phyloP scores from a whole-genome alignment of 2,329 filamentous ascomycete species.

The Cytospora mali region DNA sequence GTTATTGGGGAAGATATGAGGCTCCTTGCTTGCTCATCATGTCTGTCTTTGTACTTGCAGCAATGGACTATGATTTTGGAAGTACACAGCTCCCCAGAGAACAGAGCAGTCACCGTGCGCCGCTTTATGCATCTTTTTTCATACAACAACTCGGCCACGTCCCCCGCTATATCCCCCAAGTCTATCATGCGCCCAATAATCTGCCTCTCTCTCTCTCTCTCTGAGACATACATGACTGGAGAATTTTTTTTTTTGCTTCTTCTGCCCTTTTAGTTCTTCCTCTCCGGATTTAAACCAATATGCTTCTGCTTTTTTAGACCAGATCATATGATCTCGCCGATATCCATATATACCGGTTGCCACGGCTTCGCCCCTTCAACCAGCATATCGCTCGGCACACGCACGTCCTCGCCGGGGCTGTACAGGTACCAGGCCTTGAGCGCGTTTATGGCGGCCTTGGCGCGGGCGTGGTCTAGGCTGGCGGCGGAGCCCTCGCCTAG shows the following conservation, averaged over 20 bases:
- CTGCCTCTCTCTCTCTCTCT: conserved; percentile 1
- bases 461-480: conserved; percentile 75
- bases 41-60: conserved; percentile 13
- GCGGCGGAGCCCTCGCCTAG: conserved; percentile 86
- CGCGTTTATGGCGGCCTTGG: conserved; percentile 79
- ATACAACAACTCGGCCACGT: background rate
- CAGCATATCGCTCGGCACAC: conserved; percentile 71
- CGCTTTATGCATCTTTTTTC: background rate
- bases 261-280: background rate
- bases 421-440: conserved; percentile 97
- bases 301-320: conserved; percentile 4
- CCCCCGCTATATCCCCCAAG: background rate
- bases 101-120: conserved; percentile 5
- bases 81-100: conserved; percentile 27
- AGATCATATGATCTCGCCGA: conserved; percentile 66
- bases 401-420: conserved; percentile 68
- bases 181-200: conserved; percentile 26
- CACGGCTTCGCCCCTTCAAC: conserved; percentile 62
- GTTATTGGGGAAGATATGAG: background rate
- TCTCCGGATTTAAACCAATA: background rate
- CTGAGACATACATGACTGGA: conserved; percentile 1
- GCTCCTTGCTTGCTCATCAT: background rate
- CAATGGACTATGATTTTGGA: conserved; percentile 10
- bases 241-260: conserved; percentile 1
- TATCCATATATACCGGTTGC: conserved; percentile 69